Evolutionary conservation across 2,329 filamentous ascomycete genomes (phyloP), one percentile per base, ranked within the genome.

Genomic region (Colletotrichum truncatum): DNA sequence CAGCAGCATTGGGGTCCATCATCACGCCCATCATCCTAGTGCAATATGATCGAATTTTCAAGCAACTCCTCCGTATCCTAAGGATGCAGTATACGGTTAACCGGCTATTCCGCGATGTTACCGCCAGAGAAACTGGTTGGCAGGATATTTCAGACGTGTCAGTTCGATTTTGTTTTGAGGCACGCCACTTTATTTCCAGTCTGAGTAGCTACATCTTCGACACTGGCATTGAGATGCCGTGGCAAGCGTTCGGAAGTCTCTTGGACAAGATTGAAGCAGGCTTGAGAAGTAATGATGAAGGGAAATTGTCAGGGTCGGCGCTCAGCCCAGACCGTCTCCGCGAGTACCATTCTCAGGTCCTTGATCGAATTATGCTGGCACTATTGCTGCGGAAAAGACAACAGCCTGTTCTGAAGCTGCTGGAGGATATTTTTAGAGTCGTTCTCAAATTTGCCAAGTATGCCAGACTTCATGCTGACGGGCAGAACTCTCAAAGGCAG

Each of bases 1-100:
- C 94, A 0, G 77, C 86, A 0, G 88, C 93, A 1, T 81, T 98
- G 0, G 84, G 89, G 39, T 83, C 89, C 0, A 85, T 98, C 67
- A 89, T 99, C 41, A 94, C 93, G 0, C 83, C 88, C 0, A 76
- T 83, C 0, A 85, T 91, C 1, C 79, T 98, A 10, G 81, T 89
- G 58, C 93, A 93, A 70, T 98, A 98, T 72, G 96, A 98, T 75
- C 84, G 85, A 48, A 85, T 98, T 34, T 98, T 98, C 81, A 92
- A 89, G 70, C 85, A 93, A 14, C 80, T 98, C 1, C 82, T 98
- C 3, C 89, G 93, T 3, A 81, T 97, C 1, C 77, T 93, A 11
- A 89, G 96, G 32, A 90, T 98, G 87, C 81, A 93, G 4, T 94
- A 91, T 66, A 89, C 94, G 1, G 87, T 91, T 10, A 88, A 89